A percentile compares a stretch with the other conserved stretches of the same genome.
Conservation (phyloP, 2,329 filamentous ascomycete species). For the Epichloe gansuensis region DNA sequence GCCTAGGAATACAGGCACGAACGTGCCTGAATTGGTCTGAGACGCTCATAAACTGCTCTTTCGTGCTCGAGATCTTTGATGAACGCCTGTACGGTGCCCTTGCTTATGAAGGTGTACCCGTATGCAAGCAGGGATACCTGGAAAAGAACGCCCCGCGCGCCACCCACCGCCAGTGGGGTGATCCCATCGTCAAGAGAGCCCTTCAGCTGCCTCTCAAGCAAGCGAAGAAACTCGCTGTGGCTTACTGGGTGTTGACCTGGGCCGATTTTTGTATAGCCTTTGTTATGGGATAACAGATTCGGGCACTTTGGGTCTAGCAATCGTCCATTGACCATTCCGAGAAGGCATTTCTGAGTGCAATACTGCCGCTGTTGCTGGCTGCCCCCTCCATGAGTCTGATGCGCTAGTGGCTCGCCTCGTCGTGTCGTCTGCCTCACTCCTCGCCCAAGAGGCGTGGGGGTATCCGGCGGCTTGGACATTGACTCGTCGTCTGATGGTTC, state of each 20-base stretch:
- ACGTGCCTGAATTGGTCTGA: slow-evolving; percentile 21
- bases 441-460: too few relatives aligned
- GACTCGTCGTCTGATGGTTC: too few relatives aligned
- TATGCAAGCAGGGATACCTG: slow-evolving; percentile 26
- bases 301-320: background rate
- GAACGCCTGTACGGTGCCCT: slow-evolving; percentile 24
- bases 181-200: slow-evolving; percentile 20
- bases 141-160: slow-evolving; percentile 28
- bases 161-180: slow-evolving; percentile 14
- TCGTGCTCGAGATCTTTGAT: slow-evolving; percentile 23
- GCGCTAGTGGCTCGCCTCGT: too few relatives aligned
- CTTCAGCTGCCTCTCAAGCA: slow-evolving; percentile 20
- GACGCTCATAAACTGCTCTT: slow-evolving; percentile 21
- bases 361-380: too few relatives aligned
- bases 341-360: background rate
- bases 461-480: too few relatives aligned
- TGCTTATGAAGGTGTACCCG: slow-evolving; percentile 31
- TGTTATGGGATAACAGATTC: background rate
- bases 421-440: too few relatives aligned
- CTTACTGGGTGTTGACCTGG: slow-evolving; percentile 16
- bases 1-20: slow-evolving; percentile 27
- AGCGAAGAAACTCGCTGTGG: slow-evolving; percentile 15
- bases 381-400: too few relatives aligned
- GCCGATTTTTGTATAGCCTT: background rate
- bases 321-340: background rate